Base-by-base conservation (phyloP, 768 basidiomycete genomes). In the Collybiopsis confluens region DNA sequence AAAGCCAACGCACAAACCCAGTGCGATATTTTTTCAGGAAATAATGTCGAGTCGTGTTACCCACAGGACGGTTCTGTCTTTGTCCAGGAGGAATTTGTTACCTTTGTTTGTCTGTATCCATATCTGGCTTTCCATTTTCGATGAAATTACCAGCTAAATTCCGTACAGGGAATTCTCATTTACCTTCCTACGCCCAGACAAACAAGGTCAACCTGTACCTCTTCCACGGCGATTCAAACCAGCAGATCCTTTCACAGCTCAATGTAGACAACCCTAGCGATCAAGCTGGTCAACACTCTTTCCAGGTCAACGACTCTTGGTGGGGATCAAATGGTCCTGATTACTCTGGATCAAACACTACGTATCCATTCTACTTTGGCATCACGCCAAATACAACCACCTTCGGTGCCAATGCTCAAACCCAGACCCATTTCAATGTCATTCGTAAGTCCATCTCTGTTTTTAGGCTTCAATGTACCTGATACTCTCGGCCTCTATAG, bases 321-420 rank as follows among this genome's bases (percentile, higher is more conserved):
- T 92, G 82, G 67, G 87, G 86, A 27, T 33, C 60, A 1, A 66
- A 75, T 23, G 87, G 84, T 26, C 50, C 64, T 27, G 59, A 67
- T 2, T 85, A 78, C 71, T 64, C 76, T 43, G 78, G 78, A 38
- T 60, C 69, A 16, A 80, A 85, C 56, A 68, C 80, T 45, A 71
- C 79, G 8, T 91, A 80, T 68, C 83, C 86, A 0, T 93, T 80
- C 61, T 92, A 77, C 69, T 95, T 86, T 78, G 75, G 91, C 48
- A 75, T 95, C 59, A 85, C 83, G n/a, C 77, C 80, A 45, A 75
- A 72, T 45, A 78, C 82, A 58, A 60, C 68, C 43, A 68, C 73
- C 1, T 73, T 90, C 37, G 78, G 82, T 59, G 83, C 82, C 42
- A 79, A 80, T 18, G 76, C 81, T 59, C 67, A 76, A 2, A 79